phyloP scores from a whole-genome alignment of 805 yeast species.

The Wickerhamiella siamensis region DNA sequence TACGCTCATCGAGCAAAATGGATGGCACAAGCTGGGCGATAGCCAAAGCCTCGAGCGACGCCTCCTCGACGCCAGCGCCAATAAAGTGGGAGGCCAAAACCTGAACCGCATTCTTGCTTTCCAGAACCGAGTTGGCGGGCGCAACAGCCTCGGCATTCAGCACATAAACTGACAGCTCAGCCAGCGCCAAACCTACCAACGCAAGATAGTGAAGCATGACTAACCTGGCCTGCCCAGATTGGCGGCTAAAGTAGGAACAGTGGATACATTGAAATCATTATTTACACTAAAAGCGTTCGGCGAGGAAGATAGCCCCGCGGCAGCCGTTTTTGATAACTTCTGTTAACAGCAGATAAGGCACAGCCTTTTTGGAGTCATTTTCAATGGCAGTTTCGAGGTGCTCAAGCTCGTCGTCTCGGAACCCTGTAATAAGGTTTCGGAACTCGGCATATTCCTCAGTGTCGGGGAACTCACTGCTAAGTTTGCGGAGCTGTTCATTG shows the following conservation, averaged over 20 bases:
- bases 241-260: not conserved
- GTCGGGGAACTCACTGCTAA: constrained; percentile 51
- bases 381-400: constrained; percentile 89
- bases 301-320: constrained; percentile 78
- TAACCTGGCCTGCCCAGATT: not conserved
- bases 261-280: not conserved
- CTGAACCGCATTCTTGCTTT: constrained; percentile 4
- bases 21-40: constrained; percentile 13
- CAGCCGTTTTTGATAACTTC: constrained; percentile 77
- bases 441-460: constrained; percentile 44
- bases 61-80: constrained; percentile 9
- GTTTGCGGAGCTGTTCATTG: constrained; percentile 70
- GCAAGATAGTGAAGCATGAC: constrained; percentile 5
- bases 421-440: constrained; percentile 49
- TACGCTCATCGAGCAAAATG: constrained; percentile 10
- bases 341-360: constrained; percentile 78
- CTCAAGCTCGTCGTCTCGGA: constrained; percentile 89
- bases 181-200: constrained; percentile 6
- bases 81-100: constrained; percentile 15
- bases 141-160: constrained; percentile 9
- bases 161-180: constrained; percentile 14
- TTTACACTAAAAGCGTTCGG: constrained; percentile 60
- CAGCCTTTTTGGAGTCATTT: constrained; percentile 83
- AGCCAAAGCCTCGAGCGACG: constrained; percentile 5
- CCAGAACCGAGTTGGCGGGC: constrained; percentile 8